These are phyloP conservation scores for Agaricus blazei DNA, from an alignment of 768 basidiomycete species.

Conservation along the genomic window DNA sequence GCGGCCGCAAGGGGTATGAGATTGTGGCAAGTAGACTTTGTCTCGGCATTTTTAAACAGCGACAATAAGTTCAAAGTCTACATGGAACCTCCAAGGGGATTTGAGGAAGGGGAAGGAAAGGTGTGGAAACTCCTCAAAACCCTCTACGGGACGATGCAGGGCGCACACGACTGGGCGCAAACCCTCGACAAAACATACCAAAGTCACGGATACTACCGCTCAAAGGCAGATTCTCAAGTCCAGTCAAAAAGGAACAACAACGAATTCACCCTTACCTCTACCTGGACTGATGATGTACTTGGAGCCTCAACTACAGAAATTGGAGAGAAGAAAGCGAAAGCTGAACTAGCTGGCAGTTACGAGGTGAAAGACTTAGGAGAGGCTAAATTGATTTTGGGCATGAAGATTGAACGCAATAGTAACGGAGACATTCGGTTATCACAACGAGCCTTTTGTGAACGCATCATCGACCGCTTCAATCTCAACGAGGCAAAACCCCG, in stretches of 20 bases:
- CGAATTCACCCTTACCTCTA: conserved; percentile 7
- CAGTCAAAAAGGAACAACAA: conserved; percentile 3
- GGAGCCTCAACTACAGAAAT: too few species aligned
- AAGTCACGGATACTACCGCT: conserved; percentile 11
- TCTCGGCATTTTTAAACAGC: conserved; percentile 16
- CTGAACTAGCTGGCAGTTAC: neutral
- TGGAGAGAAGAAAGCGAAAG: too few species aligned
- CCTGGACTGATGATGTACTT: neutral
- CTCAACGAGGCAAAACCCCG: conserved; percentile 8
- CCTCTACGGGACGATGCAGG: conserved; percentile 16
- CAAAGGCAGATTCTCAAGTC: neutral
- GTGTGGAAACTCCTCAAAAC: conserved; percentile 14
- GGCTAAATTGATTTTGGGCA: conserved; percentile 9
- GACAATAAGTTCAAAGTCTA: conserved; percentile 16
- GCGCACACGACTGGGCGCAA: conserved; percentile 9
- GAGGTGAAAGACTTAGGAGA: conserved; percentile 12
- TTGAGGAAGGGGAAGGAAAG: conserved; percentile 3
- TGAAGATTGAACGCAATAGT: conserved; percentile 6
- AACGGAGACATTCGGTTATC: neutral
- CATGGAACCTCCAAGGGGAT: conserved; percentile 10
- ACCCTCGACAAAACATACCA: conserved; percentile 9
- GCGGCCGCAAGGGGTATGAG: conserved; percentile 7
- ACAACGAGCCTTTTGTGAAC: conserved; percentile 5
- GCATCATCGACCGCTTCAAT: conserved; percentile 2
- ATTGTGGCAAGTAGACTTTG: conserved; percentile 16